phyloP scores from a whole-genome alignment of 2,329 filamentous ascomycete genomes.

The Trichoderma koningiopsis region DNA sequence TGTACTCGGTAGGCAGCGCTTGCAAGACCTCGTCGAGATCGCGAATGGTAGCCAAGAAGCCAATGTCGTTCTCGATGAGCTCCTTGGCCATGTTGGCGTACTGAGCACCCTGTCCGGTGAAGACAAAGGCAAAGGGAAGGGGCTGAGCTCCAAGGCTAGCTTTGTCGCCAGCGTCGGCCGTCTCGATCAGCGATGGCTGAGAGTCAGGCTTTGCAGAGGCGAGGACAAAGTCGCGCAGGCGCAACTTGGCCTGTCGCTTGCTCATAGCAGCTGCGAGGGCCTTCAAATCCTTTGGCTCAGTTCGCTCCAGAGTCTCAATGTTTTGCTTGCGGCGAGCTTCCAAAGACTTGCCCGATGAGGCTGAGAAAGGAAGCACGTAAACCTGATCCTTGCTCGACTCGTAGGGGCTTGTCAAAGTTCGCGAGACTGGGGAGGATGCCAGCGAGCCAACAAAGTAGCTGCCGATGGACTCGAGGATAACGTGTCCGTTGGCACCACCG shows the following conservation, averaged over 20 bases:
- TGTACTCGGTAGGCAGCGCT: neutral
- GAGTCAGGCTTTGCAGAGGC: neutral
- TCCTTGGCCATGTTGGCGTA: conserved; percentile 30
- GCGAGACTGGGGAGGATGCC: neutral
- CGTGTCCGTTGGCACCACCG: conserved; percentile 20
- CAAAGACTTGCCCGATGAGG: conserved; percentile 10
- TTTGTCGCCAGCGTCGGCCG: conserved; percentile 10
- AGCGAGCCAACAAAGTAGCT: conserved; percentile 16
- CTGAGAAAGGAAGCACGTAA: conserved; percentile 5
- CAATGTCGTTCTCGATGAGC: conserved; percentile 19
- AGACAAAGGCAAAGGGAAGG: conserved; percentile 28
- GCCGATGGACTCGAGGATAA: conserved; percentile 22
- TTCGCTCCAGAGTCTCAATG: neutral
- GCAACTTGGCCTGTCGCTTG: conserved; percentile 17
- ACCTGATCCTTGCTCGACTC: neutral
- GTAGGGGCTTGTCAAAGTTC: neutral
- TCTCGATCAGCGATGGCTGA: neutral
- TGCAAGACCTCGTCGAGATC: conserved; percentile 21
- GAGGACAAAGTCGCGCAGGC: conserved; percentile 2
- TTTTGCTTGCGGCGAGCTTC: conserved; percentile 12
- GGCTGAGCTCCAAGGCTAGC: neutral
- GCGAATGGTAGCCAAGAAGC: conserved; percentile 26
- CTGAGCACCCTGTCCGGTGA: conserved; percentile 35
- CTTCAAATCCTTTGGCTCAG: neutral
- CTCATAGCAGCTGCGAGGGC: neutral